Evolutionary conservation across 2,329 filamentous ascomycete species (phyloP), one percentile per base, ranked within the genome.

Genomic region (Talaromyces sp.): DNA sequence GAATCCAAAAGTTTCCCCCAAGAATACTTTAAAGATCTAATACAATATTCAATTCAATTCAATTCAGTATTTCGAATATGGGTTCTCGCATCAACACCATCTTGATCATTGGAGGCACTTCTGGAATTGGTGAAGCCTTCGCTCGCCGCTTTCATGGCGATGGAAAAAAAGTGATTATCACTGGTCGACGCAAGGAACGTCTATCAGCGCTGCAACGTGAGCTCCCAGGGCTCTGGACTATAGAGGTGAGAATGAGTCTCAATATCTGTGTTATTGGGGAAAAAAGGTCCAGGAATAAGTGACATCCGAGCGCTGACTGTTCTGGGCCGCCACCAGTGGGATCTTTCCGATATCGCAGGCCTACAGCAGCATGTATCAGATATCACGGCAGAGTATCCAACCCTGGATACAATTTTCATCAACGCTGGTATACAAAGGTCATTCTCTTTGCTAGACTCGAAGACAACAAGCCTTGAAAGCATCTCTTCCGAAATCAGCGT

Each of bases 101-200:
- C 44, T 69, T 75, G 32, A 67, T 76, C 53, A 65, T 75, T 8
- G 73, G 73, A 7, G 73, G 62, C 44, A 82, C 79, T 15, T 78
- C 75, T 17, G 81, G 81, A 32, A 82, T 83, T 55, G 81, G 68
- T 30, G 68, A 69, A 53, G 66, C 62, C 22, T 67, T 72, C 30
- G 66, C 68, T 28, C 66, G 67, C 7, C 63, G 62, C 52, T 69
- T 68, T 55, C 66, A 71, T 62, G 54, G 61, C 7, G 59, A 63
- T 42, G 69, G 68, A 32, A 70, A 71, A 53, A 68, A 66, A 27
- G 65, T 71, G 19, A 69, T 71, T 55, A 61, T 66, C 47, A 67
- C 69, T 13, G 69, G 69, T 32, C 68, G 70, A 1, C 68, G 69
- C 3, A 28, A 63, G 42, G 62, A 59, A 15, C 65, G 67, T n/a